phyloP scores from a whole-genome alignment of 306 rosid genomes.

The Adenanthera pavonina region DNA sequence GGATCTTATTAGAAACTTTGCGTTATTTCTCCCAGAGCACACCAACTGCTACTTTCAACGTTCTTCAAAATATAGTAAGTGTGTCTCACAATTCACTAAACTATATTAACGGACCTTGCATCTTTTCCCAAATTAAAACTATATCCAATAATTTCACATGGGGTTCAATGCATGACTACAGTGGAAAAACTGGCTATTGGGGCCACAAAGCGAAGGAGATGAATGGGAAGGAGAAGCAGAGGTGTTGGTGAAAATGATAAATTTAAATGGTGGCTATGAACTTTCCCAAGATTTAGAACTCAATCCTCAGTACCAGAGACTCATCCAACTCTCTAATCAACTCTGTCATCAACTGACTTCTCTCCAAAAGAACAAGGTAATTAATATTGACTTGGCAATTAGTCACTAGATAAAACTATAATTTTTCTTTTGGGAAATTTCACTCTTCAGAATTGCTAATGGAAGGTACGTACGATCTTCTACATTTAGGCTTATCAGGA shows the following conservation, averaged over 20 bases:
- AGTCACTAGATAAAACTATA: no score
- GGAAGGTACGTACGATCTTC: no score
- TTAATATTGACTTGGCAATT: background rate
- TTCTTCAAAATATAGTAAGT: constrained; percentile 4
- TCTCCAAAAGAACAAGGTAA: constrained; percentile 42
- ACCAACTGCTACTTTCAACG: background rate
- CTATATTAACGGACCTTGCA: no score
- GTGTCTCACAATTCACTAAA: background rate
- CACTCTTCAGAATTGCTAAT: no score
- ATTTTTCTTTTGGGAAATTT: no score
- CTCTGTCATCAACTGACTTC: constrained; percentile 50
- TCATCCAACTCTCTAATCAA: constrained; percentile 48
- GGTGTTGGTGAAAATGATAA: constrained; percentile 53
- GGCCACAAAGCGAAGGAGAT: constrained; percentile 63
- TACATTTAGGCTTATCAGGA: background rate
- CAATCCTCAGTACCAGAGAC: constrained; percentile 41
- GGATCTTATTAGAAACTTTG: constrained; percentile 50
- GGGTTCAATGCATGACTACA: background rate
- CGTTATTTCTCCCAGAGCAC: background rate
- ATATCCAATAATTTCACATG: background rate
- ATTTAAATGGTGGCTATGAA: constrained; percentile 52
- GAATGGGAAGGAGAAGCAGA: constrained; percentile 68
- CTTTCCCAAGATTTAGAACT: constrained; percentile 33
- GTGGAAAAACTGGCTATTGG: constrained; percentile 66
- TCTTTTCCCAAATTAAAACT: background rate